Conservation (phyloP, 2,329 filamentous ascomycete species). For the Ophioceras dolichostomum region DNA sequence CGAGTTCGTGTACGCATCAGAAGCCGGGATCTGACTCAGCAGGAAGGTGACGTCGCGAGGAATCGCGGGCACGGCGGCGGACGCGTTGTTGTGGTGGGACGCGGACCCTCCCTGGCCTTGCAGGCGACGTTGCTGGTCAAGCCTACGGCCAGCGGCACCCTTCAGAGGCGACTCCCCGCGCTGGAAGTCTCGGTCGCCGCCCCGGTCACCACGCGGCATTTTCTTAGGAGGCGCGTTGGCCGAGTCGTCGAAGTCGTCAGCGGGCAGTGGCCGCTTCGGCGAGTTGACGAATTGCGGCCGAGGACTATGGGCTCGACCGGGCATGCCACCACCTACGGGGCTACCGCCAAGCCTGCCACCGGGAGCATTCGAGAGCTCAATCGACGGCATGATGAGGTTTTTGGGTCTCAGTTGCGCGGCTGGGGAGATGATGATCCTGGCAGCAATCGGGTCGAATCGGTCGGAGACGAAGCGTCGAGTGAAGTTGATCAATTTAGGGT, state of each 20-base stretch:
- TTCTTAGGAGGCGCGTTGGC: constrained; percentile 63
- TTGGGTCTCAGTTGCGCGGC: constrained; percentile 63
- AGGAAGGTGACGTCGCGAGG: constrained; percentile 56
- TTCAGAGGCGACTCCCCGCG: constrained; percentile 91
- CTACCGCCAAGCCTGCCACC: constrained; percentile 11
- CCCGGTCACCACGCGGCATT: constrained; percentile 58
- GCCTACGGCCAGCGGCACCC: constrained; percentile 71
- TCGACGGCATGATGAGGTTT: constrained; percentile 31
- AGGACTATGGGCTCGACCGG: constrained; percentile 25
- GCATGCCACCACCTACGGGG: constrained; percentile 7
- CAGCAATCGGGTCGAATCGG: constrained; percentile 68
- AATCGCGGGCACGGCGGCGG: constrained; percentile 45
- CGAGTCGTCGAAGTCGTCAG: constrained; percentile 59
- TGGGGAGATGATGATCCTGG: constrained; percentile 76
- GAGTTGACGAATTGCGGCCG: constrained; percentile 40
- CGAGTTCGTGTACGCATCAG: constrained; percentile 58
- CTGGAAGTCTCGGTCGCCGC: constrained; percentile 56
- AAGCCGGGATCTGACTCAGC: constrained; percentile 62
- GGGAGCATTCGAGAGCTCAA: constrained; percentile 29
- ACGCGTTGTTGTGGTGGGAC: constrained; percentile 18
- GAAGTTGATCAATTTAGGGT: constrained; percentile 66
- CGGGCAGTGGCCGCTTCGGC: constrained; percentile 48
- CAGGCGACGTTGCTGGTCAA: constrained; percentile 63
- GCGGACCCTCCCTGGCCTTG: constrained; percentile 30
- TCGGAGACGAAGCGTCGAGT: constrained; percentile 60